Evolutionary conservation across 441 rosid genomes (phyloP).

Genomic region (Mallotus japonicus): DNA sequence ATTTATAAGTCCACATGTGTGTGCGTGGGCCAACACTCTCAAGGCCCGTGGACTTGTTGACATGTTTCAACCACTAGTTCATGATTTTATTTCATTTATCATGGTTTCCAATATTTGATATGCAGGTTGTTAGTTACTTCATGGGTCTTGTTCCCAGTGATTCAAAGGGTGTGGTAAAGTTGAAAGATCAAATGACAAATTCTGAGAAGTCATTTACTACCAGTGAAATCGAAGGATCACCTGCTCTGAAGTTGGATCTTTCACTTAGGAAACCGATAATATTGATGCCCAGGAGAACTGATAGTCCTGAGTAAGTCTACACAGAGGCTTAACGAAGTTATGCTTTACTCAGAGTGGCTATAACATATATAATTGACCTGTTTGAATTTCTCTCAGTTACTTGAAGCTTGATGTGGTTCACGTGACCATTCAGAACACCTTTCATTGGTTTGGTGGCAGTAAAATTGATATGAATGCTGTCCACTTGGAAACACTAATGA

Average conservation of each 20-base stretch:
- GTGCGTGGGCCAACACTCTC: too few species aligned
- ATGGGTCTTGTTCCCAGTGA: constrained; percentile 84
- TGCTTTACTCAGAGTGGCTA: neutral
- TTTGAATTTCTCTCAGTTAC: constrained; percentile 49
- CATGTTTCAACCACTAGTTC: constrained; percentile 19
- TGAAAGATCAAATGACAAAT: constrained; percentile 83
- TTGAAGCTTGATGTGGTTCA: constrained; percentile 97
- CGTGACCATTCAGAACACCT: constrained; percentile 80
- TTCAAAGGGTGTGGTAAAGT: constrained; percentile 68
- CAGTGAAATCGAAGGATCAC: constrained; percentile 95
- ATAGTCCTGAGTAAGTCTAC: constrained; percentile 83
- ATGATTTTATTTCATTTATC: constrained; percentile 34
- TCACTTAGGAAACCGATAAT: constrained; percentile 93
- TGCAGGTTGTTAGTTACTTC: constrained; percentile 84
- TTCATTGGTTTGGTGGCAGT: constrained; percentile 81
- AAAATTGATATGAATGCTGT: constrained; percentile 81
- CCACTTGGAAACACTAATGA: constrained; percentile 75
- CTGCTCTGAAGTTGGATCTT: constrained; percentile 89
- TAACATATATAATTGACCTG: neutral
- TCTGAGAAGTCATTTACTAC: constrained; percentile 90
- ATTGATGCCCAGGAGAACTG: constrained; percentile 91
- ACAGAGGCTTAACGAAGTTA: constrained; percentile 16
- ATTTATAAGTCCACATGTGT: too few species aligned
- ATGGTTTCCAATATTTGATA: constrained; percentile 24
- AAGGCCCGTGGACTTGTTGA: too few species aligned